Conservation (phyloP, 169 alveolate species). For the Plasmodium falciparum region DNA sequence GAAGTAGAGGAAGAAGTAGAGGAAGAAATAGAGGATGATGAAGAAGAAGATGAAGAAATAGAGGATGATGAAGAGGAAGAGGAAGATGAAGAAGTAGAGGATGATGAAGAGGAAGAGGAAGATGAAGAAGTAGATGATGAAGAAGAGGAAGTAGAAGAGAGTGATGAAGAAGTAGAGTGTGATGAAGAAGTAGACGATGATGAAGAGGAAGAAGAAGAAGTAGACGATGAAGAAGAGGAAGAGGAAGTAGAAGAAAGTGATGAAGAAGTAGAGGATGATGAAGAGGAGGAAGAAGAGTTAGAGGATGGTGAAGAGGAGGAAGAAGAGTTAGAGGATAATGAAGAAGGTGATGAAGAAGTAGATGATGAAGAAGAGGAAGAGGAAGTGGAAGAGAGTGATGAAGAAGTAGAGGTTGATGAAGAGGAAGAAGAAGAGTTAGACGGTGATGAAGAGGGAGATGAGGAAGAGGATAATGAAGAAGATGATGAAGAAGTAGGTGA, state of each 20-base stretch:
- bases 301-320: not conserved
- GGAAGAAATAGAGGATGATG: not conserved
- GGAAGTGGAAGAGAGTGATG: no score
- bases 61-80: slow-evolving; percentile 8
- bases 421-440: no score
- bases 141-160: no score
- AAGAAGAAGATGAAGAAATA: not conserved
- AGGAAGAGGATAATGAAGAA: no score
- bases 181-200: no score
- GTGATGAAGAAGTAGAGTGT: no score
- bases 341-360: not conserved
- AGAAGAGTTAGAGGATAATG: not conserved
- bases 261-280: not conserved
- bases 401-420: no score
- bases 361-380: no score
- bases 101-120: not conserved
- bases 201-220: not conserved
- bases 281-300: slow-evolving; percentile 5
- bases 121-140: not conserved
- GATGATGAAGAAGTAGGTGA: no score
- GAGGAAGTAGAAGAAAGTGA: not conserved
- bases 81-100: not conserved
- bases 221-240: not conserved
- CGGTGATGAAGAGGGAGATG: no score
- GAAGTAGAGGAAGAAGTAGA: not conserved